A percentile compares a stretch with the other conserved stretches of the same genome.
phyloP scores from a whole-genome alignment of 2,329 filamentous ascomycete species.

The Apiospora koreana region DNA sequence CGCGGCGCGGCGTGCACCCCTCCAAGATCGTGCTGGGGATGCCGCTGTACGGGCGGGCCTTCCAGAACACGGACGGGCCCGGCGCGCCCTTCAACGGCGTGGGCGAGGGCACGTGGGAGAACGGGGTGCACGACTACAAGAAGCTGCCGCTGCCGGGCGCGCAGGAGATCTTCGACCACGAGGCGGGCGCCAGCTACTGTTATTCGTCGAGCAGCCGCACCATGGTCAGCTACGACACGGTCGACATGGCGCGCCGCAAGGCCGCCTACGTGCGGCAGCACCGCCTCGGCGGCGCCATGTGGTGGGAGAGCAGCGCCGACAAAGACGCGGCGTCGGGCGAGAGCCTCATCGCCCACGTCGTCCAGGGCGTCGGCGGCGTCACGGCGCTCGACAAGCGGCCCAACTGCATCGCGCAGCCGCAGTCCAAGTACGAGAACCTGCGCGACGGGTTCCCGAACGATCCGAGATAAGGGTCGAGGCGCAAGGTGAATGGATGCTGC shows the following conservation, averaged over 20 bases:
- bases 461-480: not conserved
- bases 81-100: constrained; percentile 71
- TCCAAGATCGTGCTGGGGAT: constrained; percentile 85
- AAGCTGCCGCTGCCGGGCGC: constrained; percentile 71
- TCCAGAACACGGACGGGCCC: constrained; percentile 74
- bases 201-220: constrained; percentile 64
- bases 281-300: constrained; percentile 87
- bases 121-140: constrained; percentile 88
- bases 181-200: constrained; percentile 73
- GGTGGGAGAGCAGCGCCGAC: constrained; percentile 91
- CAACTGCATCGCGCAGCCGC: constrained; percentile 66
- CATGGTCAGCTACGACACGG: constrained; percentile 80
- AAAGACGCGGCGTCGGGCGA: constrained; percentile 52
- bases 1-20: constrained; percentile 60
- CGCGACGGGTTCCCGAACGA: constrained; percentile 53
- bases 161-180: constrained; percentile 62
- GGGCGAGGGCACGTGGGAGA: constrained; percentile 81
- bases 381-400: constrained; percentile 48
- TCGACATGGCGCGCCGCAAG: constrained; percentile 68
- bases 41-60: constrained; percentile 88
- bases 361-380: constrained; percentile 58
- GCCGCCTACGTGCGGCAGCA: constrained; percentile 67
- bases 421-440: constrained; percentile 72
- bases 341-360: constrained; percentile 70
- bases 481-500: too few species aligned